phyloP scores from a whole-genome alignment of 1,284 basidiomycete genomes.

The Ustanciosporium gigantosporum region DNA sequence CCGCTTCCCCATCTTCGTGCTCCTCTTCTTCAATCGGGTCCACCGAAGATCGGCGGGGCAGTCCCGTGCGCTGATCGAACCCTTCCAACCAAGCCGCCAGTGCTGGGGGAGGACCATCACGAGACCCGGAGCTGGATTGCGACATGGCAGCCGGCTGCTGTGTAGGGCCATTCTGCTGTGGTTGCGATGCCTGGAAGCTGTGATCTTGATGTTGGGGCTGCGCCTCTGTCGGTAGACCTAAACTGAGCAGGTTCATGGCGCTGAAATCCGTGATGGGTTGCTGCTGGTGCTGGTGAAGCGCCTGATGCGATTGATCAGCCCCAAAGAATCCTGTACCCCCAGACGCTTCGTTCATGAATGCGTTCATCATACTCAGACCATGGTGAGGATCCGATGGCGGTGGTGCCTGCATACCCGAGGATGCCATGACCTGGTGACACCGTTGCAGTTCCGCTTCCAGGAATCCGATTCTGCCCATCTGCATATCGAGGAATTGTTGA shows the following conservation, averaged over 20 bases:
- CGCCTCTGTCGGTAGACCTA: conserved; percentile 25
- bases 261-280: conserved; percentile 24
- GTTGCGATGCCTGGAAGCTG: conserved; percentile 1
- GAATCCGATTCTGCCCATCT: conserved; percentile 48
- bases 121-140: conserved; percentile 10
- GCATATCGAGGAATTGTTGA: conserved; percentile 56
- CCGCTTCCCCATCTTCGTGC: conserved; percentile 25
- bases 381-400: conserved; percentile 34
- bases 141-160: conserved; percentile 5
- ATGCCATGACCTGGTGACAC: conserved; percentile 27
- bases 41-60: conserved; percentile 39
- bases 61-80: conserved; percentile 38
- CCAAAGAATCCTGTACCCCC: conserved; percentile 6
- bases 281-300: conserved; percentile 22
- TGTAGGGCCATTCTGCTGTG: neutral
- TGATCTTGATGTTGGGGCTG: neutral
- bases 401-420: conserved; percentile 36
- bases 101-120: conserved; percentile 13
- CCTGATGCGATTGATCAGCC: conserved; percentile 2
- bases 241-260: conserved; percentile 32
- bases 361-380: conserved; percentile 37
- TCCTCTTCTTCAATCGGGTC: conserved; percentile 46
- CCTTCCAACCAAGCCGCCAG: conserved; percentile 39
- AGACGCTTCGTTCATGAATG: conserved; percentile 21
- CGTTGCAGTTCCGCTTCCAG: conserved; percentile 47